Evolutionary conservation across 1,284 basidiomycete genomes (phyloP).

Genomic region (Cryptococcus amylolentus): DNA sequence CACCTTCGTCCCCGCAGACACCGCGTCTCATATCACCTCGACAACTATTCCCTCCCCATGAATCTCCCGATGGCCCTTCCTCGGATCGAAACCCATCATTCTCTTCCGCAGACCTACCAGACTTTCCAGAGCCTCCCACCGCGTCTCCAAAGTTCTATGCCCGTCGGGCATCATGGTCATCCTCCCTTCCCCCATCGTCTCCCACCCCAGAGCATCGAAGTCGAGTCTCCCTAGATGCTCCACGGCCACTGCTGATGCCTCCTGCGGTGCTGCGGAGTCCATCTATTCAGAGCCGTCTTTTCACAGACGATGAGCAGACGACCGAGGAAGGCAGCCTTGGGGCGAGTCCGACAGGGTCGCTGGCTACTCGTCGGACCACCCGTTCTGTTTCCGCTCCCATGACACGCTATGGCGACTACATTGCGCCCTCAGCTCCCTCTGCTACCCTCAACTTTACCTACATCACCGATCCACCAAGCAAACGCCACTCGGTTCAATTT

Average conservation of each 20-base stretch:
- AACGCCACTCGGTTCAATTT: neutral
- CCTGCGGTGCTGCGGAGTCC: neutral
- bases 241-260: neutral
- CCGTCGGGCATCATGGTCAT: neutral
- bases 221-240: neutral
- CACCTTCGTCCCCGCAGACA: too few species aligned
- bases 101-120: neutral
- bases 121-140: neutral
- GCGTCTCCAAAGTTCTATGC: neutral
- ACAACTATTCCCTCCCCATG: too few species aligned
- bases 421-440: neutral
- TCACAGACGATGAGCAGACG: neutral
- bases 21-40: too few species aligned
- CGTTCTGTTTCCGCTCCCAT: neutral
- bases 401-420: neutral
- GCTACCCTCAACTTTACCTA: neutral
- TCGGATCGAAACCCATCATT: neutral
- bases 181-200: neutral
- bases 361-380: neutral
- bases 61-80: too few species aligned
- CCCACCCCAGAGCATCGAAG: slow-evolving; percentile 1
- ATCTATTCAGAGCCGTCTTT: neutral
- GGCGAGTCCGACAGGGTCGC: neutral
- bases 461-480: neutral
- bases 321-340: neutral